Evolutionary conservation across 306 rosid genomes (phyloP).

Genomic region (Sechiopsis laciniata): DNA sequence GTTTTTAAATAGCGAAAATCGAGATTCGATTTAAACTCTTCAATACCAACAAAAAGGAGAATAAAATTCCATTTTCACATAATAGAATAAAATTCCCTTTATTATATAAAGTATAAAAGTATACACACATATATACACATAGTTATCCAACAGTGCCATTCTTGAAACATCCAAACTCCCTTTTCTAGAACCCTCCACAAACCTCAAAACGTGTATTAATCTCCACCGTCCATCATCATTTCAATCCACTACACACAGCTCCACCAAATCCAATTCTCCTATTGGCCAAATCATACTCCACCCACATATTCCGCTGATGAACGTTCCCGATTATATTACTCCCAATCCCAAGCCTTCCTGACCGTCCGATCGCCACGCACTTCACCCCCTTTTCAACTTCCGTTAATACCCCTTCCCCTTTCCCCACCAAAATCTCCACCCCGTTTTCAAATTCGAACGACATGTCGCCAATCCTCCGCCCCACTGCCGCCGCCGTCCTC

Average conservation of each 20-base stretch:
- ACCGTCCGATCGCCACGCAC: slow-evolving; percentile 75
- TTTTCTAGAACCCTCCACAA: too few relatives aligned
- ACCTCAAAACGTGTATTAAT: background rate
- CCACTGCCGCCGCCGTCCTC: slow-evolving; percentile 32
- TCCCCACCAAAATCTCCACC: slow-evolving; percentile 51
- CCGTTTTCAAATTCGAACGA: slow-evolving; percentile 65
- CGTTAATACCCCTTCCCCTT: slow-evolving; percentile 39
- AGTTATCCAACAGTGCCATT: too few relatives aligned
- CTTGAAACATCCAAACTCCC: too few relatives aligned
- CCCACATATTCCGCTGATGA: slow-evolving; percentile 82
- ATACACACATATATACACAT: too few relatives aligned
- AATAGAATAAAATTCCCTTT: too few relatives aligned
- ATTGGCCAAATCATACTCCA: slow-evolving; percentile 62
- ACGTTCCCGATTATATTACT: slow-evolving; percentile 74
- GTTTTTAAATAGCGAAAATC: too few relatives aligned
- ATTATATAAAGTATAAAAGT: too few relatives aligned
- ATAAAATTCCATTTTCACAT: too few relatives aligned
- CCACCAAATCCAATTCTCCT: slow-evolving; percentile 64
- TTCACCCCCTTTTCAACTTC: slow-evolving; percentile 70
- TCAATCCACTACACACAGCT: slow-evolving; percentile 58
- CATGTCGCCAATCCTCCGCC: slow-evolving; percentile 58
- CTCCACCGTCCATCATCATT: slow-evolving; percentile 1
- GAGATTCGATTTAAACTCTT: too few relatives aligned
- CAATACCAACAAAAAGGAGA: too few relatives aligned
- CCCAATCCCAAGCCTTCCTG: slow-evolving; percentile 55